Percentiles rank a stretch among this genome's conserved stretches.
Evolutionary conservation across 2,329 filamentous ascomycete species (phyloP).

Genomic region (Alternaria metachromatica): DNA sequence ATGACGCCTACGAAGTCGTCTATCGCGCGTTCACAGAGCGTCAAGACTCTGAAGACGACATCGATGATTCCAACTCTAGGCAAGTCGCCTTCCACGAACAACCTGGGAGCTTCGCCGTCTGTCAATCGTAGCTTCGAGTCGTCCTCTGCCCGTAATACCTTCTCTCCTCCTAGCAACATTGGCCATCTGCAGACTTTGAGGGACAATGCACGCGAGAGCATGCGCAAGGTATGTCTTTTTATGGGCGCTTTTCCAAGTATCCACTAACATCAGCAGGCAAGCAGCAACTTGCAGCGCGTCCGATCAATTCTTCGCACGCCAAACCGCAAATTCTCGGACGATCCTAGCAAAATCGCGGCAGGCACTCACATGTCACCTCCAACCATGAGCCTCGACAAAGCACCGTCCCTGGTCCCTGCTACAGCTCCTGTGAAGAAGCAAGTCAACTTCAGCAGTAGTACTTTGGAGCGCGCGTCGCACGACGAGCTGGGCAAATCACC

Average conservation of each 20-base stretch:
- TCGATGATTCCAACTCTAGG: conserved; percentile 62
- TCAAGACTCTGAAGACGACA: conserved; percentile 55
- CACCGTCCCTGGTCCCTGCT: conserved; percentile 60
- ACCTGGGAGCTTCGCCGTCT: conserved; percentile 54
- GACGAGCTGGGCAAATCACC: conserved; percentile 44
- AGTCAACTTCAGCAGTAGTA: conserved; percentile 79
- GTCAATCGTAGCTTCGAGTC: conserved; percentile 57
- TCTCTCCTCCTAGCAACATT: conserved; percentile 41
- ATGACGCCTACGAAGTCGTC: conserved; percentile 83
- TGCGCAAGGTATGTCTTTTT: conserved; percentile 35
- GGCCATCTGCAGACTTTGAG: conserved; percentile 35
- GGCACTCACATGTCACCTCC: conserved; percentile 63
- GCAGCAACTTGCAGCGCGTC: conserved; percentile 60
- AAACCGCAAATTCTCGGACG: conserved; percentile 64
- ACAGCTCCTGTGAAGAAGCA: conserved; percentile 79
- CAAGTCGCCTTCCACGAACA: conserved; percentile 61
- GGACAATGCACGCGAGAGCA: conserved; percentile 47
- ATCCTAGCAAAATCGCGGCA: conserved; percentile 65
- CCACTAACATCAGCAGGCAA: conserved; percentile 31
- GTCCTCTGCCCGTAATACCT: conserved; percentile 60
- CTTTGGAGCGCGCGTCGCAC: conserved; percentile 55
- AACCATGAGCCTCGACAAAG: conserved; percentile 56
- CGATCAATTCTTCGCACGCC: conserved; percentile 70
- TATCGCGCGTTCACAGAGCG: conserved; percentile 65
- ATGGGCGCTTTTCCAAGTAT: background rate